Evolutionary conservation across 2,329 filamentous ascomycete species (phyloP).

Genomic region (Trichothecium sympodiale): DNA sequence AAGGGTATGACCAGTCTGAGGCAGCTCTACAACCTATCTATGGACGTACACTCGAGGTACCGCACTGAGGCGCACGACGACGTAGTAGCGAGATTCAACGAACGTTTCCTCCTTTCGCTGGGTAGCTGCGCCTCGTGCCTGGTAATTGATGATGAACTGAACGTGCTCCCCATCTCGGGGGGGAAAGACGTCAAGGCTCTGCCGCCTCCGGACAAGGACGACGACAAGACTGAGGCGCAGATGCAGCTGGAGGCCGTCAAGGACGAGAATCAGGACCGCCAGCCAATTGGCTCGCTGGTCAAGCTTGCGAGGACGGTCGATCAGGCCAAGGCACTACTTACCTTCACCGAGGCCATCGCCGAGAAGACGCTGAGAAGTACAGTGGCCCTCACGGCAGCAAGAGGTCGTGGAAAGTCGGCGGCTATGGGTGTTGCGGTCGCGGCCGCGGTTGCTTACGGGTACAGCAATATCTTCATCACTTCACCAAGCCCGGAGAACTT

Average conservation of each 20-base stretch:
- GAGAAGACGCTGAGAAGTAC: conserved; percentile 94
- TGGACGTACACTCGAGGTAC: conserved; percentile 97
- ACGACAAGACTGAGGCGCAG: conserved; percentile 59
- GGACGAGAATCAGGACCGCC: conserved; percentile 72
- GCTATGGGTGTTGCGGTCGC: conserved; percentile 90
- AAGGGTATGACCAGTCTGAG: conserved; percentile 97
- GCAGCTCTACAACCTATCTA: conserved; percentile 90
- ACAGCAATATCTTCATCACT: conserved; percentile 99
- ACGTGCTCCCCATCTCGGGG: conserved; percentile 92
- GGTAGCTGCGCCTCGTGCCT: conserved; percentile 92
- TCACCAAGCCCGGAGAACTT: conserved; percentile 96
- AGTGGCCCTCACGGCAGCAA: conserved; percentile 82
- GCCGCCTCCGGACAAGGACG: conserved; percentile 63
- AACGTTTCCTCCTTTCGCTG: conserved; percentile 88
- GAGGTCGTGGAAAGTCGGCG: conserved; percentile 94
- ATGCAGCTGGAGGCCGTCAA: conserved; percentile 79
- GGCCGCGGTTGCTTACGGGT: conserved; percentile 87
- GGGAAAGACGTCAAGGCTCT: conserved; percentile 81
- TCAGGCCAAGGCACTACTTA: conserved; percentile 92
- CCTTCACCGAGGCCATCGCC: conserved; percentile 89
- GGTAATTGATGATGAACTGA: conserved; percentile 94
- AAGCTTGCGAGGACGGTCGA: conserved; percentile 83
- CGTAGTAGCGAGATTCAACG: conserved; percentile 92
- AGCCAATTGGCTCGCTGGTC: conserved; percentile 76
- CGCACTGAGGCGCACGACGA: conserved; percentile 92